These are phyloP conservation scores for Flaveria ramosissima DNA, from an alignment of 129 eudicot species.

Conservation along the genomic window DNA sequence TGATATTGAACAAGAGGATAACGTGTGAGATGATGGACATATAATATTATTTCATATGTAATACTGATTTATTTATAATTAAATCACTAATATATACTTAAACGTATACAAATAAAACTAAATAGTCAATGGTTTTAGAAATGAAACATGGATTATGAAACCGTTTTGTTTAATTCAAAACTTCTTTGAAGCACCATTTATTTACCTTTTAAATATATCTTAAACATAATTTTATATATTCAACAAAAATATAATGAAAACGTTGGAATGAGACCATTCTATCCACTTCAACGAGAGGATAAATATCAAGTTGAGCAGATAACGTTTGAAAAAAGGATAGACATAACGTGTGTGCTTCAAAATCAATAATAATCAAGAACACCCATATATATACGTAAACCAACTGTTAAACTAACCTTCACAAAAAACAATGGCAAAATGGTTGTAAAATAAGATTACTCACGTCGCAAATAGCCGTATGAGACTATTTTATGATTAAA, in stretches of 20 bases:
- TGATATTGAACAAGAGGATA: conserved; percentile 3
- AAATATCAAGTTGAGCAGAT: not conserved
- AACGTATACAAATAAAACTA: not conserved
- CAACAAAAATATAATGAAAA: not conserved
- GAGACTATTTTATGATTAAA: too few species aligned
- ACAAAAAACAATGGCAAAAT: too few species aligned
- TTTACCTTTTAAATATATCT: not conserved
- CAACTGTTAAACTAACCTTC: too few species aligned
- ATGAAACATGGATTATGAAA: not conserved
- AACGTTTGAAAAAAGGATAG: not conserved
- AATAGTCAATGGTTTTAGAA: conserved; percentile 27
- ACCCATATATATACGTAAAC: too few species aligned
- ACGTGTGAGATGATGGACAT: conserved; percentile 38
- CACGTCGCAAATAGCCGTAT: too few species aligned
- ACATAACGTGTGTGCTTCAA: not conserved
- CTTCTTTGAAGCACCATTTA: not conserved
- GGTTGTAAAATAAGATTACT: too few species aligned
- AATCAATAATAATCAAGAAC: not conserved
- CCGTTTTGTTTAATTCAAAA: not conserved
- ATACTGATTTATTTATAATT: conserved; percentile 5
- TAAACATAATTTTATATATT: not conserved
- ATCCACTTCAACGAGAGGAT: not conserved
- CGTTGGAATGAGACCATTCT: not conserved
- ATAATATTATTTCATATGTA: conserved; percentile 19
- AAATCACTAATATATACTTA: not conserved